Evolutionary conservation across 2,329 filamentous ascomycete species (phyloP), one percentile per base, ranked within the genome.

Genomic region (Diaporthe sp.): DNA sequence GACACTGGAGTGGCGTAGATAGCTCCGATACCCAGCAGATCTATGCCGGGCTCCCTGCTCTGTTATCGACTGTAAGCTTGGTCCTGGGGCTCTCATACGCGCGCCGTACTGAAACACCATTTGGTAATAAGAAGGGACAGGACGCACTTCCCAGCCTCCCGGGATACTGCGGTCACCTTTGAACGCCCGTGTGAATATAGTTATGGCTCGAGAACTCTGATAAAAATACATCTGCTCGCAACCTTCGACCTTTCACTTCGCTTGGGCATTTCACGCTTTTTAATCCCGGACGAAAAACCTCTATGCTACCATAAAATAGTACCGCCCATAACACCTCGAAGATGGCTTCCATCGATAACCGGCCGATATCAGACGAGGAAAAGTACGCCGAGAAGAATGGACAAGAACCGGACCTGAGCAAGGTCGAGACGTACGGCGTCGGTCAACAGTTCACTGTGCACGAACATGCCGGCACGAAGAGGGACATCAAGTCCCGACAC

Each of bases 401-500:
- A 8, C 37, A 61, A 8, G 58, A 61, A 44, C 12, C 58, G 0
- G 58, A 44, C 37, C n/a, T 61, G 13, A 42, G 22, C 58, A 61
- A 44, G 12, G 58, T 61, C 58, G 37, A 61, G 37, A 61, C 58
- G 7, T 61, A 44, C 58, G 37, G 58, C 58, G 37, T 28, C 8
- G 58, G 58, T 15, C n/a, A 61, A 13, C 37, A 61, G 15, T 61
- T 61, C 15, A 61, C 15, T 2, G 12, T 42, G 2, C 37, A 61
- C n/a, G 58, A 61, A 15, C 22, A 20, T n/a, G 57, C 71, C 28
- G 57, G 65, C 13, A 73, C 63, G 22, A 44, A 74, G 17, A 34
- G 71, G 4, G 42, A 28, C 3, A 57, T 87, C 79, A 86, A 86
- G 79, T 84, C 84, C 49, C 83, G 86, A 73, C 86, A 87, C 79